Base-by-base conservation (phyloP, 1,284 basidiomycete species). In the Cutaneotrichosporon daszewskae region DNA sequence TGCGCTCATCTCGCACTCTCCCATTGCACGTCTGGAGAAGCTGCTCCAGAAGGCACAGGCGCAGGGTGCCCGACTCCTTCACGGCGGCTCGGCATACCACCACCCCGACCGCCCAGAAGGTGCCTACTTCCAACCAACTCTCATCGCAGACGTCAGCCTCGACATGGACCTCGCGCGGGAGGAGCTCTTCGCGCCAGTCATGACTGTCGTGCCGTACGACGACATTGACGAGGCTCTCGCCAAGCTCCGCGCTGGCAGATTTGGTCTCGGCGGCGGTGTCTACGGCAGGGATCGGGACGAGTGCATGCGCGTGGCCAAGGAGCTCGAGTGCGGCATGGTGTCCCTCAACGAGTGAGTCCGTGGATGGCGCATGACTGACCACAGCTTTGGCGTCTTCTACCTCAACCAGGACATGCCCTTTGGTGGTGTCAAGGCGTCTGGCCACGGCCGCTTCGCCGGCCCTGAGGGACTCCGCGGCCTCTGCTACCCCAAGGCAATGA, bases 251-350 rank as follows among this genome's bases (percentile, higher is more conserved):
- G 76, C 78, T 13, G 89, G 87, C 1, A 76, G 79, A 25, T 97
- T 87, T 67, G 94, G 87, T 14, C 79, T 98, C n/a, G 94, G 92
- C 33, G 88, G 89, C 1, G 87, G 87, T 45, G 87, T 98, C n/a
- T 97, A 92, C 64, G 92, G 92, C 9, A 82, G 82, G 11, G 79
- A 84, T 59, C 80, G 84, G 60, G 75, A 76, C 23, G 74, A 85
- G 34, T 91, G 88, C 61, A 57, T 84, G 40, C 75, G 81, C 41
- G 83, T 97, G 11, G 89, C 90, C 14, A 79, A 81, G 45, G 71
- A 75, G 38, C 72, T 97, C 36, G 79, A 92, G 47, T 91, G 88
- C 55, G 94, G 94, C 29, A 97, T 98, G 94, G 91, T 97, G 9
- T 85, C 91, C 27, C 78, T 96, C 59, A 97, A 97, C 60, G 90